Percentiles rank a stretch among this genome's conserved stretches.
phyloP scores from a whole-genome alignment of 129 eudicot species.

The Arctium lappa region DNA sequence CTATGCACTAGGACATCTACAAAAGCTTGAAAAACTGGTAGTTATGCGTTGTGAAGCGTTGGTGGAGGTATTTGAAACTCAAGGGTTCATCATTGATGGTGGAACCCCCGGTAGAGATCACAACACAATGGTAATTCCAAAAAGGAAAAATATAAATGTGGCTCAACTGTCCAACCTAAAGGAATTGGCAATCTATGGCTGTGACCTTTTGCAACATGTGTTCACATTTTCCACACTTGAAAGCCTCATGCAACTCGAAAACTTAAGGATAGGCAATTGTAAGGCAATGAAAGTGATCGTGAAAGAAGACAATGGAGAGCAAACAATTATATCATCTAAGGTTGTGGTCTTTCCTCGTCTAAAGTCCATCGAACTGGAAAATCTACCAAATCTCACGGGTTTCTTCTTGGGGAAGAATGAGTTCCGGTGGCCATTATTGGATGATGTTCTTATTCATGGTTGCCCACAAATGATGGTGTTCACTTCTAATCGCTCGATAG shows the following conservation, averaged over 20 bases:
- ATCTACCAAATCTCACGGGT: neutral
- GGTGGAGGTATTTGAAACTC: constrained; percentile 3
- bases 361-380: neutral
- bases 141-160: neutral
- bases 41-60: neutral
- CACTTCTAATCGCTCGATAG: neutral
- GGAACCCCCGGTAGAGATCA: neutral
- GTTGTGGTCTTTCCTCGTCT: neutral
- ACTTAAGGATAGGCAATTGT: neutral
- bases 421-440: neutral
- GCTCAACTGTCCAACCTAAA: neutral
- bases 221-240: constrained; percentile 9
- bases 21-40: neutral
- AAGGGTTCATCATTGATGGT: neutral
- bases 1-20: neutral
- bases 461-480: constrained; percentile 6
- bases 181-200: neutral
- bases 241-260: neutral
- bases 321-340: neutral
- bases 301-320: neutral
- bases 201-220: neutral
- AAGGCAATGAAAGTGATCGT: constrained; percentile 14
- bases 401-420: constrained; percentile 12
- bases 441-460: neutral
- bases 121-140: neutral